Evolutionary conservation across 2,329 filamentous ascomycete species (phyloP), one percentile per base, ranked within the genome.

Genomic region (Bipolaris gigantea): DNA sequence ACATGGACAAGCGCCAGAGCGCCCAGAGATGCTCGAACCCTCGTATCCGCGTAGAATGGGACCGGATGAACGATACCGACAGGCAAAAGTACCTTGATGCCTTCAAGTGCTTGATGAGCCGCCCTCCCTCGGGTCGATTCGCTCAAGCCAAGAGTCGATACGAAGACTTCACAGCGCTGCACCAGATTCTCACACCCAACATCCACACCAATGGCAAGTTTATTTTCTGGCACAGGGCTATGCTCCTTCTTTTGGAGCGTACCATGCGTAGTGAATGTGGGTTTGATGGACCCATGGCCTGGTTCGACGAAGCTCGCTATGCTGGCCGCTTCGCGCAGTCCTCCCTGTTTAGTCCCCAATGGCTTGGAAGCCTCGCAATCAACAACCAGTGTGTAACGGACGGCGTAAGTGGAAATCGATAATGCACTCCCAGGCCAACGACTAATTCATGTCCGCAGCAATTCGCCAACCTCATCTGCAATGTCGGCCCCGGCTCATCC

Each of bases 161-260:
- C 44, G 71, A 73, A 53, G 71, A 73, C 32, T 42, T 73, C 15
- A 68, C 73, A 32, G 65, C 67, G 23, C 63, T 73, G 18, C 71
- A 73, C 62, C 71, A 73, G 55, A 57, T 44, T 3, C 54, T 71
- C 19, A 73, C 70, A 1, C 65, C 65, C 43, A 71, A 71, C 45
- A 68, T 73, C 2, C 71, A 73, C 53, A 57, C 57, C 27, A 73
- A 67, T 55, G 42, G 57, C 47, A 73, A 73, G 52, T 77, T 77
- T 68, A 61, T 77, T 21, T 61, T 76, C 25, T 79, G 77, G 76
- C 76, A 79, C 66, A 69, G 77, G 34, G 38, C 9, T 25, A 21
- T 76, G 76, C 64, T 75, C 68, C 62, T 61, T 71, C 34, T 74
- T 77, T 78, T 76, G 55, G 77, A 80, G 63, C 62, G 74, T 23